Base-by-base conservation (phyloP, 768 basidiomycete species). In the Tephrocybe sp. region DNA sequence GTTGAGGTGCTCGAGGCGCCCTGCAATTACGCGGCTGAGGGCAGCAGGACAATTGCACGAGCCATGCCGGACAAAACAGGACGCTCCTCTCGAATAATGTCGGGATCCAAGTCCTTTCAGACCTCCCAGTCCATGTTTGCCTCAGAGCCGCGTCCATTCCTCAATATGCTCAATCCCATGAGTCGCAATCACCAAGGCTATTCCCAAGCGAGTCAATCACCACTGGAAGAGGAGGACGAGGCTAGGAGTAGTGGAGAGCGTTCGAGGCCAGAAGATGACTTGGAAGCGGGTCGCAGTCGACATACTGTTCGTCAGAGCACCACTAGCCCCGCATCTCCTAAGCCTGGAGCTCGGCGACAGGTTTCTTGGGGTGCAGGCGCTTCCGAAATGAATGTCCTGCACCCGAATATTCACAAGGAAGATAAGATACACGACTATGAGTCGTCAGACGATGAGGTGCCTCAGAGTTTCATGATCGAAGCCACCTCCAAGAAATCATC, bases 391-490 rank as follows among this genome's bases (percentile, higher is more conserved):
- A 77, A 70, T 57, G 61, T 73, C 7, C 67, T 88, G 41, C 82
- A 79, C 51, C 88, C 88, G 43, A 90, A 88, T 66, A 85, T 84
- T 57, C 85, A 79, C 58, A 72, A 76, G 57, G 79, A 84, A 60
- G 86, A 88, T 66, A 74, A 69, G 61, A 71, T 74, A 22, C 75
- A 83, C 50, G 75, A 76, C 47, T 70, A 76, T 41, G 83, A 87
- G 42, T 76, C 77, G 23, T 87, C 85, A 7, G 90, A 92, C 57
- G 90, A 87, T 48, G 91, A 92, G 63, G 88, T 88, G 2, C 91
- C 91, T 0, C 84, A 87, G 61, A 88, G 86, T 62, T 86, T 92
- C 59, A 86, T 91, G 80, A 84, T 92, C 56, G 90, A 93, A 66
- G 80, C 86, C 31, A 67, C 79, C 36, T 64, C 77, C n/a, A 76